Evolutionary conservation across 768 basidiomycete species (phyloP).

Genomic region (Neoboletus brunneissimus): DNA sequence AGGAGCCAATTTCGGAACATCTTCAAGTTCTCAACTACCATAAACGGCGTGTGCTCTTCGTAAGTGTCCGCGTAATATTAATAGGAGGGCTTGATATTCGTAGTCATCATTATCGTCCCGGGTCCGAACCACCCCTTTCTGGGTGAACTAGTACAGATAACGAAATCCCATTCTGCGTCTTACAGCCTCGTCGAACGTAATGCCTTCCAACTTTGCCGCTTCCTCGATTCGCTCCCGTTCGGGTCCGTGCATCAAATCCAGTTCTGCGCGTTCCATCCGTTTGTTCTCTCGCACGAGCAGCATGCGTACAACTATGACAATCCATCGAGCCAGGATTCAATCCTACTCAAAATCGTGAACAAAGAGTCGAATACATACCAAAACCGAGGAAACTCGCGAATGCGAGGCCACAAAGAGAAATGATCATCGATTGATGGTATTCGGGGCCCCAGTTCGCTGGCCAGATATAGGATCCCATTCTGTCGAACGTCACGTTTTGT

Average conservation of each 20-base stretch:
- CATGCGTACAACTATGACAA: constrained; percentile 37
- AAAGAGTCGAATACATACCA: constrained; percentile 24
- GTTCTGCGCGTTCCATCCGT: constrained; percentile 48
- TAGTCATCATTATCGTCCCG: neutral
- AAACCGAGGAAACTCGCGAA: constrained; percentile 35
- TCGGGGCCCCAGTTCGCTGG: constrained; percentile 55
- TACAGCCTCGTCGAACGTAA: constrained; percentile 59
- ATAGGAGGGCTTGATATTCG: neutral
- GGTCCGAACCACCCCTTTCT: neutral
- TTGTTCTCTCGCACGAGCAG: constrained; percentile 50
- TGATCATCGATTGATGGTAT: constrained; percentile 63
- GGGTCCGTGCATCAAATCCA: constrained; percentile 42
- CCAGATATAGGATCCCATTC: constrained; percentile 65
- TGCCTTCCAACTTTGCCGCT: constrained; percentile 56
- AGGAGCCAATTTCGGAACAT: too few species aligned
- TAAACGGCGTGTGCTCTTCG: neutral
- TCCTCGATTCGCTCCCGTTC: constrained; percentile 51
- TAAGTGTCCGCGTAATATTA: neutral
- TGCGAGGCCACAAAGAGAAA: constrained; percentile 39
- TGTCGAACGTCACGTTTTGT: constrained; percentile 16
- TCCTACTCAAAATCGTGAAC: neutral
- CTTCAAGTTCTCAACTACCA: neutral
- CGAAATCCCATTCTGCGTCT: constrained; percentile 56
- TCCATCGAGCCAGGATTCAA: neutral
- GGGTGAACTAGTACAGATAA: constrained; percentile 44